Base-by-base conservation (phyloP, 352 stramenopile genomes). In the Globisporangium solare region DNA sequence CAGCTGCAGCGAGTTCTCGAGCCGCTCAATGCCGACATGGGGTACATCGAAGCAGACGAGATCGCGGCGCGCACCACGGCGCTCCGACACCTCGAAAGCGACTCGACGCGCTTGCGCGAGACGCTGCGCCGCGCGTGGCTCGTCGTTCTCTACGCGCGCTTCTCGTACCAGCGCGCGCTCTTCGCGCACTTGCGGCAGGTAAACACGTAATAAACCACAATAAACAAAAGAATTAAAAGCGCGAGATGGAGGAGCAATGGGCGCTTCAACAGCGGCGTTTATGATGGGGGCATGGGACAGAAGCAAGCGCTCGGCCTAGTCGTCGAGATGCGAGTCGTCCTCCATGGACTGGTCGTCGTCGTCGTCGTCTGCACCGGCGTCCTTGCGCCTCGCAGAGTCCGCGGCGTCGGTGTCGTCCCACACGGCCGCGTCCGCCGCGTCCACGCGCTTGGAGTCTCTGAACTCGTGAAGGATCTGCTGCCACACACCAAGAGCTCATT, bases 391-490 rank as follows among this genome's bases (percentile, higher is more conserved):
- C 22, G 22, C 46, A 39, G 6, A 21, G 20, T 56, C 46, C 10
- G 39, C 39, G n/a, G 39, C 39, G 27, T 35, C 39, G 2, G 39
- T n/a, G 39, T 0, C 39, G 21, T 53, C 50, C 17, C n/a, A 22
- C 21, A 22, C 42, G 21, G 2, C 14, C 15, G 40, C 18, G n/a
- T 14, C 21, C 31, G 4, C 53, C 22, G 50, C 27, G 8, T 67
- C 43, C 18, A 73, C 66, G 12, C 63, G 56, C 52, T 86, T 86
- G 6, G 52, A 49, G 61, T 86, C 76, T 32, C 79, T 69, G 53
- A 84, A 86, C 37, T 78, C 63, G 18, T 63, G 73, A 39, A 95
- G 60, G 55, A 89, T 86, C 68, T 97, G 65, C n/a, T n/a, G n/a
- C n/a, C n/a, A 21, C 2, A 27, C 24, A n/a, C n/a, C n/a, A n/a